These are phyloP conservation scores for Cladosporium sphaerospermum DNA, from an alignment of 2,329 filamentous ascomycete genomes.

Conservation along the genomic window DNA sequence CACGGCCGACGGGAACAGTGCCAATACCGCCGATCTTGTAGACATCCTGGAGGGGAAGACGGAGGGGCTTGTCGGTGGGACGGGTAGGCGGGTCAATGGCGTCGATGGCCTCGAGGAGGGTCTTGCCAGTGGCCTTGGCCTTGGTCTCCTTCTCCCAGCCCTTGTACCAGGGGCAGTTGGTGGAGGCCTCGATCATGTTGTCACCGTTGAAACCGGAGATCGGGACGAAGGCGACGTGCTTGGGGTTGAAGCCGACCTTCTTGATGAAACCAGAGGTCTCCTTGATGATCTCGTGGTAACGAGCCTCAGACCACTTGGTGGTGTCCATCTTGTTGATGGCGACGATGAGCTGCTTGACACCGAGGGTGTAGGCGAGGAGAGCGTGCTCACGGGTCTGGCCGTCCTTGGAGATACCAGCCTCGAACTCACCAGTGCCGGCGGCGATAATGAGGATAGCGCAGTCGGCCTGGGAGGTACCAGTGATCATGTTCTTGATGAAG, in stretches of 20 bases:
- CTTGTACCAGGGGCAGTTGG: conserved; percentile 99
- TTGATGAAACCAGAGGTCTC: conserved; percentile 99
- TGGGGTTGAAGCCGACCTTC: conserved; percentile 99
- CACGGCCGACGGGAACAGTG: conserved; percentile 99
- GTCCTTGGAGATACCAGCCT: conserved; percentile 99
- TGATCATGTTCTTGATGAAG: conserved; percentile 99
- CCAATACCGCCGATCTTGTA: conserved; percentile 99
- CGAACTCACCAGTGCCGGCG: conserved; percentile 99
- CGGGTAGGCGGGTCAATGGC: conserved; percentile 86
- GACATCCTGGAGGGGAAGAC: conserved; percentile 99
- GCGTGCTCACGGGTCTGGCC: conserved; percentile 99
- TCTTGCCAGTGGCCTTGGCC: conserved; percentile 86
- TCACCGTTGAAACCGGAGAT: conserved; percentile 99
- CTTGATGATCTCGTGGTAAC: conserved; percentile 99
- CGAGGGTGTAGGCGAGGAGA: conserved; percentile 98
- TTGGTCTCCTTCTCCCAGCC: conserved; percentile 99
- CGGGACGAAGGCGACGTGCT: conserved; percentile 95
- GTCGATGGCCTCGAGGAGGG: conserved; percentile 98
- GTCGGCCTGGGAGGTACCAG: conserved; percentile 99
- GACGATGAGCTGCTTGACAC: conserved; percentile 99
- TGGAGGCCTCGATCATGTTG: conserved; percentile 91
- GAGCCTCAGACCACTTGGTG: conserved; percentile 92
- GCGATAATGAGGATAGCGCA: conserved; percentile 99
- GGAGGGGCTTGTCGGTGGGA: conserved; percentile 98
- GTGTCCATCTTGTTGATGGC: conserved; percentile 99